Conservation (phyloP, 2,329 filamentous ascomycete genomes). For the Endoconidiophora laricicola region DNA sequence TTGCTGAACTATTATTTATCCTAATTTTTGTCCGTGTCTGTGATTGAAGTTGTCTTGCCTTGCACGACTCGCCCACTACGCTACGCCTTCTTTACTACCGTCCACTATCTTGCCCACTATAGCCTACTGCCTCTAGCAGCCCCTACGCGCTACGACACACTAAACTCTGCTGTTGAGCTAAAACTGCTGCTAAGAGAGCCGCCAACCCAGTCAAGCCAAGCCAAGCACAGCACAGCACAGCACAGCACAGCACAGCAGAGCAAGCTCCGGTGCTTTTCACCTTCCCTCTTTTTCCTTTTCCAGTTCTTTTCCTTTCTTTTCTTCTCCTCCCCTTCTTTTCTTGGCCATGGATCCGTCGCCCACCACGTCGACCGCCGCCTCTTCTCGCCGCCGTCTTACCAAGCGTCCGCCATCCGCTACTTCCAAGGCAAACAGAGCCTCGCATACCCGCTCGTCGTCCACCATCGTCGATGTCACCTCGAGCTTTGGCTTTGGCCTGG, state of each 20-base stretch:
- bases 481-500: conserved; percentile 33
- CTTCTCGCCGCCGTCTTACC: conserved; percentile 43
- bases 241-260: not conserved
- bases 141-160: no score
- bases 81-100: no score
- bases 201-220: no score
- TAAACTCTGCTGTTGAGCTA: no score
- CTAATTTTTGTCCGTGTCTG: not conserved
- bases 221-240: no score
- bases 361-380: conserved; percentile 29
- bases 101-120: no score
- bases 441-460: conserved; percentile 11
- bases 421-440: conserved; percentile 19
- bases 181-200: no score
- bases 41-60: conserved; percentile 1
- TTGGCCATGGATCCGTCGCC: conserved; percentile 14
- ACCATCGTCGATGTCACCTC: conserved; percentile 25
- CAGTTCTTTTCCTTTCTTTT: conserved; percentile 1
- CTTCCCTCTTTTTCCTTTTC: not conserved
- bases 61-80: not conserved
- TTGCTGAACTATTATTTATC: not conserved
- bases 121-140: no score
- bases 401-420: conserved; percentile 36
- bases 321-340: not conserved
- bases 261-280: not conserved